Conservation (phyloP, 768 basidiomycete genomes). For the Psilocybe tampanensis region DNA sequence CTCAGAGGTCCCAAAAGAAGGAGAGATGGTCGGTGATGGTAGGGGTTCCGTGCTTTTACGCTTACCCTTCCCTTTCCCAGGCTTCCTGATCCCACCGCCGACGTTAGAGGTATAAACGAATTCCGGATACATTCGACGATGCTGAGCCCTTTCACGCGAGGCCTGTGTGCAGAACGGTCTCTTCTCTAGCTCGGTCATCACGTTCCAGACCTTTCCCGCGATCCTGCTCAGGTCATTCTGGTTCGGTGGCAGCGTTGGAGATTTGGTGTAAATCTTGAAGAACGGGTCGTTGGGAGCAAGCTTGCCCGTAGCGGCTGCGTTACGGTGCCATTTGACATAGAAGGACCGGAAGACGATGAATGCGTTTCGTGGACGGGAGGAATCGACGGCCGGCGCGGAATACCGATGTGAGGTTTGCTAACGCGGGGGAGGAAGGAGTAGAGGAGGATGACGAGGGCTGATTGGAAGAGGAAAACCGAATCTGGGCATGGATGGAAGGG, state of each 20-base stretch:
- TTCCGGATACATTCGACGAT: slow-evolving; percentile 26
- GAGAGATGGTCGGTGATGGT: neutral
- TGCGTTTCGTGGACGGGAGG: slow-evolving; percentile 39
- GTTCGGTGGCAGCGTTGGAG: slow-evolving; percentile 9
- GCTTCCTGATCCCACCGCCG: neutral
- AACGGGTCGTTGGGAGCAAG: too few relatives aligned
- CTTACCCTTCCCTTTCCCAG: too few relatives aligned
- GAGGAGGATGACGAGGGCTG: neutral
- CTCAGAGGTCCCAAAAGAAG: neutral
- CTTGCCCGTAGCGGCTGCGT: slow-evolving; percentile 8
- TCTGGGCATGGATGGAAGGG: neutral
- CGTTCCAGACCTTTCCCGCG: slow-evolving; percentile 32
- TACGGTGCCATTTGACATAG: slow-evolving; percentile 17
- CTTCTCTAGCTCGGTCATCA: slow-evolving; percentile 24
- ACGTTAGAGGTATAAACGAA: slow-evolving; percentile 27
- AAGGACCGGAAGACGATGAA: slow-evolving; percentile 40
- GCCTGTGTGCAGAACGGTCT: slow-evolving; percentile 19
- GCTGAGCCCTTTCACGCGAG: slow-evolving; percentile 25
- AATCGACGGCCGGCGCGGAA: too few relatives aligned
- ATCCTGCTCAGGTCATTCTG: slow-evolving; percentile 36
- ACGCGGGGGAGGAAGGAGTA: neutral
- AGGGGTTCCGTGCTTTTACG: neutral
- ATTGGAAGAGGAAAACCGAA: neutral
- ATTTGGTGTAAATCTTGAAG: too few relatives aligned
- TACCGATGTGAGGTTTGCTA: neutral